Evolutionary conservation across 1,284 basidiomycete genomes (phyloP).

Genomic region (Pseudozyma hubeiensis): DNA sequence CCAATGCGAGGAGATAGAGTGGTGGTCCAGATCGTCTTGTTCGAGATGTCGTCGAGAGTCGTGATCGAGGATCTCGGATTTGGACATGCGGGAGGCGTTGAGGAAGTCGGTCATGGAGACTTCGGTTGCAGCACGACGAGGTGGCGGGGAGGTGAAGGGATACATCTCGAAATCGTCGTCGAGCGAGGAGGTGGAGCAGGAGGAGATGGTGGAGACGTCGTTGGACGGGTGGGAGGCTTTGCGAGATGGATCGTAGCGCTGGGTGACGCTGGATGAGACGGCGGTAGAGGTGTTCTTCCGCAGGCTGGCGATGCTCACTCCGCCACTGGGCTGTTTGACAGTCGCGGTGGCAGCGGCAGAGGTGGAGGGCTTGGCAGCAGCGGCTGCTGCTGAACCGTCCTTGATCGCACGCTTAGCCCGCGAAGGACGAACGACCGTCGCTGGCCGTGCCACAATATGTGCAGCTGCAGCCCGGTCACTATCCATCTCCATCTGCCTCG

Average conservation of each 20-base stretch:
- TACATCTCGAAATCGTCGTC: constrained; percentile 30
- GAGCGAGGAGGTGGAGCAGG: not conserved
- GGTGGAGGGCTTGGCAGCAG: not conserved
- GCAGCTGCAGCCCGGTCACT: not conserved
- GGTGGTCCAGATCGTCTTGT: constrained; percentile 1
- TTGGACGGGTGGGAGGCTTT: not conserved
- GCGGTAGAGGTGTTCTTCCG: constrained; percentile 21
- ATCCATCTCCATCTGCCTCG: too few relatives aligned
- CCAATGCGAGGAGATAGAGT: constrained; percentile 14
- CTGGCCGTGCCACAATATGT: not conserved
- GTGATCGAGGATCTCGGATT: constrained; percentile 30
- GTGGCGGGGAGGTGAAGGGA: constrained; percentile 3
- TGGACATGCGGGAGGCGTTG: constrained; percentile 43
- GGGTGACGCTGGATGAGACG: not conserved
- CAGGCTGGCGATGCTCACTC: constrained; percentile 44
- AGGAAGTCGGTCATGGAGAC: constrained; percentile 46
- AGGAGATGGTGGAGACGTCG: too few relatives aligned
- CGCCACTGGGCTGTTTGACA: constrained; percentile 9
- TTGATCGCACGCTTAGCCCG: not conserved
- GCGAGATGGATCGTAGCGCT: constrained; percentile 23
- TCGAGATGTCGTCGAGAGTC: constrained; percentile 30
- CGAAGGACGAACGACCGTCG: constrained; percentile 8
- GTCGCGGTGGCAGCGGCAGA: not conserved
- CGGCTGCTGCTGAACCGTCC: not conserved
- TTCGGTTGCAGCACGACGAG: constrained; percentile 12